Evolutionary conservation across 2,329 filamentous ascomycete species (phyloP), one percentile per base, ranked within the genome.

Genomic region (Lachnellula subtilissima): DNA sequence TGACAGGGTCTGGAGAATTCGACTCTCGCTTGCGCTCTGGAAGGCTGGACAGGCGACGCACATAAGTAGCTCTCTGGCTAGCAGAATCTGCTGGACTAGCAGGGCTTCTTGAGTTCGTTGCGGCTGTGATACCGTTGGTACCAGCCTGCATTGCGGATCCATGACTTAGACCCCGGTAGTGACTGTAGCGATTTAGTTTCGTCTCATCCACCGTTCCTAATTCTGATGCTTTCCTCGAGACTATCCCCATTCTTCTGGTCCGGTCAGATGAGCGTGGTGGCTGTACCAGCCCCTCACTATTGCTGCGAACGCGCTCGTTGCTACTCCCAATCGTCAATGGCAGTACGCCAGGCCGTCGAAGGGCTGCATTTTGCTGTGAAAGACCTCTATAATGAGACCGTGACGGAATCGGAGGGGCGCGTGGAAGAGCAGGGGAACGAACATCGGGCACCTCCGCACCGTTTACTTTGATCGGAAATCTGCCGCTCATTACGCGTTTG

Each of bases 341-440:
- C 72, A 89, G 84, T n/a, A 91, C 80, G 2, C 85, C 84, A 1
- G 91, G 89, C 55, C 87, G 79, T 54, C 89, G 83, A 47, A 84
- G 75, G 5, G 81, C 75, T 6, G 72, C 67, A 56, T 80, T 88
- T 60, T 89, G 85, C 63, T 88, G 85, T 2, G 87, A 90, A 3
- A 87, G 75, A 1, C 85, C 85, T 32, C 92, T 85, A 63, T 89
- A 90, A 70, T 96, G 91, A 3, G 91, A 94, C 58, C 88, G 82
- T 4, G 83, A 82, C 0, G 91, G 91, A 57, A 96, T 89, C 0
- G 89, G 88, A 2, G 92, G 90, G 28, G 88, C 80, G 36, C 87
- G 82, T 19, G 78, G 75, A 11, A 82, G 73, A 39, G 79, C 84
- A 14, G 88, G 89, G 4, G 88, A 93, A 61, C 84, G 83, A 45